phyloP scores from a whole-genome alignment of 176 grass and related monocot genomes.

The Triticum timopheevii region DNA sequence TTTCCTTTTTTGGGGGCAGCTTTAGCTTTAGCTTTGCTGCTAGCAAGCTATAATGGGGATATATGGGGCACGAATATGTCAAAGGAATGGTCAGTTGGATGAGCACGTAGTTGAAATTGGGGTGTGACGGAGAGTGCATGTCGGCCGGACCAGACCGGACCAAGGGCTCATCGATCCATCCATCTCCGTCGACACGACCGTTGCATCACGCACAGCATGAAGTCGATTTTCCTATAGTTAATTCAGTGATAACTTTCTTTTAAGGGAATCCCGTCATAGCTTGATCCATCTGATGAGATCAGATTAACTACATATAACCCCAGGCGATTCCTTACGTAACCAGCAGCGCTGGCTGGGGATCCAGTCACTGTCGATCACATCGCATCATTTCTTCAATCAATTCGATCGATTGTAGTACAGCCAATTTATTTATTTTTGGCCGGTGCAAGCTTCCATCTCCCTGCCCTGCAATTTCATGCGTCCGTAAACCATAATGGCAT shows the following conservation, averaged over 20 bases:
- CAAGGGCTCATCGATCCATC: not conserved
- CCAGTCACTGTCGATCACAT: not conserved
- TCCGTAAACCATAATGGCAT: too few relatives aligned
- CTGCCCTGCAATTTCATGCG: too few relatives aligned
- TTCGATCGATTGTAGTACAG: too few relatives aligned
- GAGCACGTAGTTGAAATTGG: not conserved
- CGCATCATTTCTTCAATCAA: not conserved
- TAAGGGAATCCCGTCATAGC: too few relatives aligned
- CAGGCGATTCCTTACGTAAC: not conserved
- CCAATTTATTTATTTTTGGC: not conserved
- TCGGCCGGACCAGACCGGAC: not conserved
- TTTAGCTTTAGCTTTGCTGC: too few relatives aligned
- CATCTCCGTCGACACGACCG: not conserved
- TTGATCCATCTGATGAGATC: not conserved
- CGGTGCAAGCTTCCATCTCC: too few relatives aligned
- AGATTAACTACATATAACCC: not conserved
- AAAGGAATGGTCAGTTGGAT: not conserved
- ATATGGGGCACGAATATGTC: not conserved
- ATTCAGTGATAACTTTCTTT: not conserved
- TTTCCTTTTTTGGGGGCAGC: too few relatives aligned
- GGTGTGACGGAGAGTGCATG: slow-evolving; percentile 21
- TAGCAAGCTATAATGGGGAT: not conserved
- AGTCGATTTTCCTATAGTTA: not conserved
- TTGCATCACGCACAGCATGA: too few relatives aligned
- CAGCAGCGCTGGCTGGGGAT: not conserved